A percentile compares a stretch with the other conserved stretches of the same genome.
Evolutionary conservation across 805 yeast species (phyloP).

Genomic region (Tetrapisispora nanseiensis): DNA sequence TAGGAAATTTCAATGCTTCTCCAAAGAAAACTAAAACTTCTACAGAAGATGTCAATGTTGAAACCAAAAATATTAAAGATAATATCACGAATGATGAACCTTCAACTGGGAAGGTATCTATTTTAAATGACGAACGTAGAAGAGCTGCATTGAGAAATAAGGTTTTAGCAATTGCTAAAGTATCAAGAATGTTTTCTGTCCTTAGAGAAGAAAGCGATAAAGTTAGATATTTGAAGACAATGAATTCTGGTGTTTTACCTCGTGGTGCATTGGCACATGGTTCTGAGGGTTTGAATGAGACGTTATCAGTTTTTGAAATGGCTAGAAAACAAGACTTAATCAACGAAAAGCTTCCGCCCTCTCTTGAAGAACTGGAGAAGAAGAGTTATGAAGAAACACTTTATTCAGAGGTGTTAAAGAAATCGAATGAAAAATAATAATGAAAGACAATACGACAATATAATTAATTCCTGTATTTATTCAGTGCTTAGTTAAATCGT

Average conservation of each 20-base stretch:
- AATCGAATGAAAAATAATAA: not conserved
- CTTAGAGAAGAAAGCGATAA: constrained; percentile 81
- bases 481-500: too few species aligned
- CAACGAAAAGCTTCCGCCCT: constrained; percentile 87
- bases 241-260: constrained; percentile 71
- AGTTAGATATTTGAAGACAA: constrained; percentile 66
- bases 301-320: constrained; percentile 67
- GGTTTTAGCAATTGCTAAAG: constrained; percentile 91
- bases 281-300: constrained; percentile 61
- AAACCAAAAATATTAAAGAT: constrained; percentile 1
- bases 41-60: not conserved
- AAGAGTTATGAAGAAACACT: constrained; percentile 38
- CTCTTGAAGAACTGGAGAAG: constrained; percentile 43
- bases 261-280: constrained; percentile 81
- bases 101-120: constrained; percentile 6
- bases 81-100: constrained; percentile 2
- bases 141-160: constrained; percentile 66
- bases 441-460: too few species aligned
- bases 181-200: constrained; percentile 83
- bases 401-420: constrained; percentile 4
- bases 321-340: constrained; percentile 70
- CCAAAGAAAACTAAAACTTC: not conserved
- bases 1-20: constrained; percentile 14
- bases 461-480: too few species aligned
- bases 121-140: constrained; percentile 24